Percentiles rank a stretch among this genome's conserved stretches.
These are phyloP conservation scores for Xanthoparmelia taractica DNA, from an alignment of 495 filamentous ascomycete species.

Conservation along the genomic window DNA sequence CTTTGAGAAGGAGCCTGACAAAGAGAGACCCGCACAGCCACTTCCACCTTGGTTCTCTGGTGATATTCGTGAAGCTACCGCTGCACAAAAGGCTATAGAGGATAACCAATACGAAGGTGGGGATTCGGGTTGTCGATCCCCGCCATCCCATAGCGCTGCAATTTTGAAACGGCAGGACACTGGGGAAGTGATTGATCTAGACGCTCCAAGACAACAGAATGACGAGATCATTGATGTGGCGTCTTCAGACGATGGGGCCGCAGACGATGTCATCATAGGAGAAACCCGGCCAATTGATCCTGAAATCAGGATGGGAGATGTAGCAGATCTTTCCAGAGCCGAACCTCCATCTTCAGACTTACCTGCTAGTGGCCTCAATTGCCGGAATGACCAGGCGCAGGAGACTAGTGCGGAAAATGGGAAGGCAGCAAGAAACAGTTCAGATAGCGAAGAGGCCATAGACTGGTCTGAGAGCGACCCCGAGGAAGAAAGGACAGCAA, in stretches of 20 bases:
- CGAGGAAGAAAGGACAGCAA: constrained; percentile 30
- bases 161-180: constrained; percentile 38
- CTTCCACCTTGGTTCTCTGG: constrained; percentile 82
- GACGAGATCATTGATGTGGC: constrained; percentile 42
- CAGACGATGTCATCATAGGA: constrained; percentile 49
- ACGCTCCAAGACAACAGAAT: constrained; percentile 27
- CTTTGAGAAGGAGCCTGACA: constrained; percentile 50
- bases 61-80: constrained; percentile 31
- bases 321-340: constrained; percentile 34
- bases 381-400: not conserved
- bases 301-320: constrained; percentile 35
- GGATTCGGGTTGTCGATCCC: constrained; percentile 14
- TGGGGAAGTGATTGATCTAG: constrained; percentile 42
- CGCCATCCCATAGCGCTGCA: constrained; percentile 25
- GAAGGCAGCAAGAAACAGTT: constrained; percentile 5
- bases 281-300: constrained; percentile 34
- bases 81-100: constrained; percentile 31
- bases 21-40: constrained; percentile 47
- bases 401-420: not conserved
- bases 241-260: constrained; percentile 27
- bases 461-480: constrained; percentile 40
- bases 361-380: not conserved
- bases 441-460: constrained; percentile 30
- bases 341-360: constrained; percentile 33
- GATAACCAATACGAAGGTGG: constrained; percentile 26